phyloP scores from a whole-genome alignment of 2,329 filamentous ascomycete genomes.

The Claviceps capensis region DNA sequence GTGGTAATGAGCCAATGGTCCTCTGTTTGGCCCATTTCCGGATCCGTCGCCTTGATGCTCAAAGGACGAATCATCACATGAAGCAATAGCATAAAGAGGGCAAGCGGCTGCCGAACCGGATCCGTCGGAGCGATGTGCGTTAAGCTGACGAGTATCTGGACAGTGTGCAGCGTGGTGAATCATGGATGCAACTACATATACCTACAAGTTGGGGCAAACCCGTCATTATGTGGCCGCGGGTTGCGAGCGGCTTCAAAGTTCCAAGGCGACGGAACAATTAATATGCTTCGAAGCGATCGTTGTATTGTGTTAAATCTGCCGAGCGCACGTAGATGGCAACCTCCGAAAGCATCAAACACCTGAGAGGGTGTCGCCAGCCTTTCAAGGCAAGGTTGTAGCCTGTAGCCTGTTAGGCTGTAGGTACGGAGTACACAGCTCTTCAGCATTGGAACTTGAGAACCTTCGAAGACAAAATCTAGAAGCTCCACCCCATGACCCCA shows the following conservation, averaged over 20 bases:
- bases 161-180: background rate
- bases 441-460: too few relatives aligned
- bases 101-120: background rate
- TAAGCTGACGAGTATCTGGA: background rate
- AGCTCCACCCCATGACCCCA: background rate
- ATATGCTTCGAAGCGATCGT: background rate
- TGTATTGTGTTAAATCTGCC: background rate
- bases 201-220: background rate
- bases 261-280: background rate
- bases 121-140: background rate
- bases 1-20: background rate
- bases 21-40: background rate
- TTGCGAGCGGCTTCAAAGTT: background rate
- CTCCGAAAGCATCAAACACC: background rate
- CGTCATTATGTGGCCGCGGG: background rate
- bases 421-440: too few relatives aligned
- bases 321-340: background rate
- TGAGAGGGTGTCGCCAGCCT: background rate
- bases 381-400: background rate
- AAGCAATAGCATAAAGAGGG: background rate
- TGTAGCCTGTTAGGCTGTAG: too few relatives aligned
- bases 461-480: constrained; percentile 1
- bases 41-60: background rate
- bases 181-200: too few relatives aligned
- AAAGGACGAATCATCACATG: background rate